A percentile compares a stretch with the other conserved stretches of the same genome.
These are phyloP conservation scores for Cystobasidium onofrii DNA, from an alignment of 768 basidiomycete species.

Conservation along the genomic window DNA sequence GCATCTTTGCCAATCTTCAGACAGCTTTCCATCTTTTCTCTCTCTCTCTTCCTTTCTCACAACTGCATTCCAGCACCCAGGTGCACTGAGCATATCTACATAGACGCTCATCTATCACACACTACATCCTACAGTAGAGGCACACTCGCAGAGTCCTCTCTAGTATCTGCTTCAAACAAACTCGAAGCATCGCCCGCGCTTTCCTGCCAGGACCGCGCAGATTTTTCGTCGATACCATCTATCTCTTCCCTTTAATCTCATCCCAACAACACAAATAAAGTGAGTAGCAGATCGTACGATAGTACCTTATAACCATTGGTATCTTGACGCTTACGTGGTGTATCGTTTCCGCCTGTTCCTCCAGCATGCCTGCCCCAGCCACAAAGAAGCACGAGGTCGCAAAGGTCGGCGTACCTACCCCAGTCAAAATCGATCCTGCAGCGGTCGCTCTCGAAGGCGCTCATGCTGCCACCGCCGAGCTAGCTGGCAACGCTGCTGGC, in stretches of 20 bases:
- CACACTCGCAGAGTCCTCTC: background rate
- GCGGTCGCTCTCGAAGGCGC: conserved; percentile 27
- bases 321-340: too few relatives aligned
- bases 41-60: background rate
- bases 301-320: too few relatives aligned
- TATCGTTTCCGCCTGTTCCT: background rate
- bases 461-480: conserved; percentile 31
- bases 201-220: background rate
- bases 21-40: background rate
- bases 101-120: background rate
- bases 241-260: background rate
- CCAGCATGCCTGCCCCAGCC: conserved; percentile 32
- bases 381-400: conserved; percentile 19
- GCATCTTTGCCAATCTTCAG: background rate
- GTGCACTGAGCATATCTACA: background rate
- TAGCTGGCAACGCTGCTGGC: conserved; percentile 26
- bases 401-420: conserved; percentile 33
- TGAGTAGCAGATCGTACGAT: too few relatives aligned
- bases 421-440: conserved; percentile 33
- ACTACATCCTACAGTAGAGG: background rate
- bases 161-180: background rate
- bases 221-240: background rate
- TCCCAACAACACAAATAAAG: conserved; percentile 53
- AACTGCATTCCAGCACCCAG: background rate
- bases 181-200: background rate